These are phyloP conservation scores for Globisporangium cystogenes DNA, from an alignment of 352 stramenopile genomes.

Conservation along the genomic window DNA sequence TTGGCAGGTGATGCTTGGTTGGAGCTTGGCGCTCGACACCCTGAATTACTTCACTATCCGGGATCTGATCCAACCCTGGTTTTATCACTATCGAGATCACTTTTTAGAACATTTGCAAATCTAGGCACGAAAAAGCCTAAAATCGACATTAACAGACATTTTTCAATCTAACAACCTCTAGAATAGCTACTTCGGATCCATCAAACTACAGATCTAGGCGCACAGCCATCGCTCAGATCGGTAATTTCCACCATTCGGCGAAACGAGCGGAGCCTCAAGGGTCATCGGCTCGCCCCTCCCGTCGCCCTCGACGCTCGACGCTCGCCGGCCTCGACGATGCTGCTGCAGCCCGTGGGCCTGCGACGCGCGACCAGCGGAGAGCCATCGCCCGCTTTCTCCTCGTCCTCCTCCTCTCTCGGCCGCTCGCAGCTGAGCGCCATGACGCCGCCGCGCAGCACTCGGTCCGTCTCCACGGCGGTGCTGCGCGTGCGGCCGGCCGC, in stretches of 20 bases:
- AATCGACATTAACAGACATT: too few relatives aligned
- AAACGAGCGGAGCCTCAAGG: background rate
- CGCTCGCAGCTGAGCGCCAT: background rate
- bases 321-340: background rate
- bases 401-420: too few relatives aligned
- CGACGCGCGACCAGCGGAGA: background rate
- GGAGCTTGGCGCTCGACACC: too few relatives aligned
- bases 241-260: too few relatives aligned
- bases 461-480: slow-evolving; percentile 1
- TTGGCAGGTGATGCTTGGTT: background rate
- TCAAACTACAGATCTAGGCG: background rate
- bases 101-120: background rate
- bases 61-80: too few relatives aligned
- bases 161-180: too few relatives aligned
- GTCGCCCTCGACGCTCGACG: background rate
- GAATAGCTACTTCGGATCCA: too few relatives aligned
- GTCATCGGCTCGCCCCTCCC: background rate
- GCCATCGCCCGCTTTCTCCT: background rate
- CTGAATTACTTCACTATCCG: background rate
- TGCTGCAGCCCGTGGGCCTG: background rate
- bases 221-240: background rate
- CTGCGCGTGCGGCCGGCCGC: slow-evolving; percentile 9
- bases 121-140: background rate
- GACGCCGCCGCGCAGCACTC: background rate
- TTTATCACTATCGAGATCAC: too few relatives aligned